These are phyloP conservation scores for Pythium insidiosum DNA, from an alignment of 352 stramenopile species.

Conservation along the genomic window DNA sequence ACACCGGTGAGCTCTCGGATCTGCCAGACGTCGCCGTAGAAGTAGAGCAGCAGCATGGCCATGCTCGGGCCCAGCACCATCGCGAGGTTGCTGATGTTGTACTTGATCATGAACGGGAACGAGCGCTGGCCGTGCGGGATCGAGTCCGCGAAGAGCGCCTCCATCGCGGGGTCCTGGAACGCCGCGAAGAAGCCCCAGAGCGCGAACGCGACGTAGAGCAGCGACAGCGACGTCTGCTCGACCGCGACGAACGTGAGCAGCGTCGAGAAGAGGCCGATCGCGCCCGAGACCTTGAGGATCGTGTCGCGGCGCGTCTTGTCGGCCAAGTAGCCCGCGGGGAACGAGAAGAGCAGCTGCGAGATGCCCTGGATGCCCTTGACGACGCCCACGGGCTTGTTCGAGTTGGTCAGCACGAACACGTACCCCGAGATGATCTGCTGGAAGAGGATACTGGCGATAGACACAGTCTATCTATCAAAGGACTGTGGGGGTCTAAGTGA, in stretches of 20 bases:
- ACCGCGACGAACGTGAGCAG: constrained; percentile 54
- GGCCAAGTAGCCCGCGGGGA: constrained; percentile 60
- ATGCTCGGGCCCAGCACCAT: constrained; percentile 47
- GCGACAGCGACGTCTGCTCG: constrained; percentile 25
- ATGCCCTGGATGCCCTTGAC: constrained; percentile 81
- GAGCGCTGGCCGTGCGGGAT: constrained; percentile 57
- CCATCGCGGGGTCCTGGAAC: constrained; percentile 59
- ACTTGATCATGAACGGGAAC: constrained; percentile 78
- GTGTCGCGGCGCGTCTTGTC: constrained; percentile 60
- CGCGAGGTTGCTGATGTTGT: constrained; percentile 66
- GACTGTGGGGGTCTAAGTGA: too few species aligned
- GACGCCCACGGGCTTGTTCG: constrained; percentile 70
- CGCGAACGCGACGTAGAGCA: constrained; percentile 56
- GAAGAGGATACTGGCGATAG: constrained; percentile 78
- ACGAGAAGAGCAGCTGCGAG: constrained; percentile 62
- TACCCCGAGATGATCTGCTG: constrained; percentile 73
- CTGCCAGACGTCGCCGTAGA: constrained; percentile 58
- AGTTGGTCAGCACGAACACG: constrained; percentile 64
- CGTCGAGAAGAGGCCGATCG: constrained; percentile 32
- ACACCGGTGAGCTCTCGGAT: constrained; percentile 43
- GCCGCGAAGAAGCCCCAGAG: constrained; percentile 64
- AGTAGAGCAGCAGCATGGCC: constrained; percentile 51
- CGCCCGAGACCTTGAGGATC: constrained; percentile 51
- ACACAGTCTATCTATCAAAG: too few species aligned
- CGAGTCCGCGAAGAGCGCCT: constrained; percentile 69